Evolutionary conservation across 2,329 filamentous ascomycete genomes (phyloP).

Genomic region (Aspergillus japonicus): DNA sequence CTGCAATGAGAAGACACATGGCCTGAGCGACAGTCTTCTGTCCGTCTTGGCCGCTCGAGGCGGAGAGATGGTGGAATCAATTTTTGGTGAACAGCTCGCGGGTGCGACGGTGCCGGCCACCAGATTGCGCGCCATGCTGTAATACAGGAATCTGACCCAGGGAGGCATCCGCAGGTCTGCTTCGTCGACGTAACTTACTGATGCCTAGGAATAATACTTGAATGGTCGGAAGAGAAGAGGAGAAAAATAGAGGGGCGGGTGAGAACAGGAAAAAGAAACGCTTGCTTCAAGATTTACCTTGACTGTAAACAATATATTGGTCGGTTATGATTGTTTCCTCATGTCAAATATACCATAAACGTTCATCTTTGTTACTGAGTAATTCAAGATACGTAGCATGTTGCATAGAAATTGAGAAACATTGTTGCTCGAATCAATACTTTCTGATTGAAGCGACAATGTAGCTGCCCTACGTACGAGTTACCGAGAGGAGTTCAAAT

Average conservation of each 20-base stretch:
- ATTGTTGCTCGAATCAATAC: too few relatives aligned
- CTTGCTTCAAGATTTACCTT: not conserved
- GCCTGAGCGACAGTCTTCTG: conserved; percentile 77
- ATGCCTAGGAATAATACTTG: not conserved
- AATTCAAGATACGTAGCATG: not conserved
- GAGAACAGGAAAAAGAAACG: not conserved
- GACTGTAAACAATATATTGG: not conserved
- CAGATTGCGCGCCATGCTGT: conserved; percentile 35
- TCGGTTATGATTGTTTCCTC: not conserved
- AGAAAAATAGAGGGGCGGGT: not conserved
- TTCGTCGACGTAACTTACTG: not conserved
- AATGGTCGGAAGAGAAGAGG: not conserved
- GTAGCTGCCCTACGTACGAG: too few relatives aligned
- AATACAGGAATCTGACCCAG: conserved; percentile 9
- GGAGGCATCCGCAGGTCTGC: not conserved
- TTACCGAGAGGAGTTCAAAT: too few relatives aligned
- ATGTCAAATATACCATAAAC: not conserved
- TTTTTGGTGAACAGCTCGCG: conserved; percentile 57
- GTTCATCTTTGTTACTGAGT: not conserved
- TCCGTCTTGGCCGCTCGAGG: conserved; percentile 74
- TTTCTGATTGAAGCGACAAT: too few relatives aligned
- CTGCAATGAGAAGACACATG: conserved; percentile 89
- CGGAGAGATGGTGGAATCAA: conserved; percentile 73
- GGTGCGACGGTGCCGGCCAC: conserved; percentile 33
- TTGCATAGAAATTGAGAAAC: too few relatives aligned